phyloP scores from a whole-genome alignment of 768 basidiomycete genomes.

The Coprinellus aureogranulatus region DNA sequence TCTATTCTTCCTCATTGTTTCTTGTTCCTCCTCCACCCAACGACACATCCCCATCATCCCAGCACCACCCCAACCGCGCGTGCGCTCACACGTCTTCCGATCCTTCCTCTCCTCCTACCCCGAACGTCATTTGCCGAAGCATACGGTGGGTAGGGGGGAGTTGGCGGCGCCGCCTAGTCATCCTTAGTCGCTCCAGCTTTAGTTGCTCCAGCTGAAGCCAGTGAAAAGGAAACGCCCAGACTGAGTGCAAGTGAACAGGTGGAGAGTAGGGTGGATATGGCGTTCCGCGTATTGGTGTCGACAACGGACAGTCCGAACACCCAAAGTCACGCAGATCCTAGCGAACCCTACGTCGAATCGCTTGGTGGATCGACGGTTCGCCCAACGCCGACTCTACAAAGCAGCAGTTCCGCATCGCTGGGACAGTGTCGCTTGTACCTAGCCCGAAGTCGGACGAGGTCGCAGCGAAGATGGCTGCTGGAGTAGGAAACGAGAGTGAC shows the following conservation, averaged over 20 bases:
- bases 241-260: too few species aligned
- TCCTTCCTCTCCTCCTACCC: slow-evolving; percentile 44
- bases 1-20: too few species aligned
- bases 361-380: slow-evolving; percentile 67
- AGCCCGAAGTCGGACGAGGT: slow-evolving; percentile 31
- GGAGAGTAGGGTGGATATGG: too few species aligned
- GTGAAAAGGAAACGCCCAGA: too few species aligned
- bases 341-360: slow-evolving; percentile 55
- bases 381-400: slow-evolving; percentile 25
- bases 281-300: slow-evolving; percentile 58
- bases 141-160: slow-evolving; percentile 6
- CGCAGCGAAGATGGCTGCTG: slow-evolving; percentile 16
- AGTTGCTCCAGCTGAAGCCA: too few species aligned
- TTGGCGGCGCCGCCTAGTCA: too few species aligned
- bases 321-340: slow-evolving; percentile 61
- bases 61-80: slow-evolving; percentile 52
- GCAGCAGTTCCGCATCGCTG: slow-evolving; percentile 75
- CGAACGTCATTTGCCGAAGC: slow-evolving; percentile 22
- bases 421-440: slow-evolving; percentile 55
- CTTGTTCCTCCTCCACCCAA: too few species aligned
- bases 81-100: slow-evolving; percentile 66
- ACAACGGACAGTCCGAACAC: slow-evolving; percentile 73
- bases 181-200: too few species aligned
- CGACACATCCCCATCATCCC: too few species aligned
- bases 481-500: slow-evolving; percentile 28